Evolutionary conservation across 441 rosid species (phyloP).

Genomic region (Jatropha podagrica): DNA sequence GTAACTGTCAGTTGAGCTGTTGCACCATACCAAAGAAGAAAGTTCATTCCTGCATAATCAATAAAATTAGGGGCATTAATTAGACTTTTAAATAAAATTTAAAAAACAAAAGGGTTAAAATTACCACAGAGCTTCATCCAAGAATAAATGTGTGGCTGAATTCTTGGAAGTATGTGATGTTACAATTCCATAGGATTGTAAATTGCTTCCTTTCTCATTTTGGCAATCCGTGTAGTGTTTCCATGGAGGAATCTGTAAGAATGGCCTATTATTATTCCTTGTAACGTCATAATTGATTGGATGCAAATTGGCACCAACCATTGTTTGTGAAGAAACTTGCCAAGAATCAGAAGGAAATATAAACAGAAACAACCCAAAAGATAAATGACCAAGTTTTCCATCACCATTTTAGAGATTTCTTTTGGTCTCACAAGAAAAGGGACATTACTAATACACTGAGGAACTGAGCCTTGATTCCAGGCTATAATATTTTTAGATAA

Average conservation of each 20-base stretch:
- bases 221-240: slow-evolving; percentile 29
- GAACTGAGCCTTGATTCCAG: background rate
- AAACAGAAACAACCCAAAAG: slow-evolving; percentile 13
- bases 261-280: slow-evolving; percentile 39
- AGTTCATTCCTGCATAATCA: slow-evolving; percentile 30
- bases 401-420: slow-evolving; percentile 1
- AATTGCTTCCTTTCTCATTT: slow-evolving; percentile 22
- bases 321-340: slow-evolving; percentile 14
- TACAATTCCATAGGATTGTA: slow-evolving; percentile 27
- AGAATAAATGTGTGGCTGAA: slow-evolving; percentile 32
- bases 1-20: slow-evolving; percentile 30
- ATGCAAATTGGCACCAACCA: slow-evolving; percentile 29
- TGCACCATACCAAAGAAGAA: slow-evolving; percentile 34
- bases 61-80: background rate
- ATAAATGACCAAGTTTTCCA: slow-evolving; percentile 15
- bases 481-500: no score
- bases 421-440: background rate
- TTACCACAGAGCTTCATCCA: slow-evolving; percentile 37
- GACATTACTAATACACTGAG: background rate
- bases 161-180: slow-evolving; percentile 24
- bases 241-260: slow-evolving; percentile 37
- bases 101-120: background rate
- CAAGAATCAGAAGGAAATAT: slow-evolving; percentile 9
- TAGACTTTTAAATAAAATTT: background rate
- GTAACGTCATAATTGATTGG: slow-evolving; percentile 26